These are phyloP conservation scores for Lomentospora prolificans DNA, from an alignment of 2,329 filamentous ascomycete genomes.

Conservation along the genomic window DNA sequence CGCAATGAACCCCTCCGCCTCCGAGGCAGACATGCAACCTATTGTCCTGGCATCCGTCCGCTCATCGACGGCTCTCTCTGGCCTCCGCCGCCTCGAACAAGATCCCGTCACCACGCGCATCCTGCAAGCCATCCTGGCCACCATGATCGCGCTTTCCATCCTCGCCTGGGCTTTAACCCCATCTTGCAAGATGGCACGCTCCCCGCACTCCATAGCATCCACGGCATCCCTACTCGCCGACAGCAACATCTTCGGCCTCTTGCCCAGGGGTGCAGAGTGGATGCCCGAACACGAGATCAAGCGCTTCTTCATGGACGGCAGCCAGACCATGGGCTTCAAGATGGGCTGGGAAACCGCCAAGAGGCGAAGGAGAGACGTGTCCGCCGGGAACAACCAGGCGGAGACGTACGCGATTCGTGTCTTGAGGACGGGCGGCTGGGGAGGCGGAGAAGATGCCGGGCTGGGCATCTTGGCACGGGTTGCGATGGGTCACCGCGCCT, in stretches of 20 bases:
- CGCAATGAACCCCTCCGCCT: conserved; percentile 9
- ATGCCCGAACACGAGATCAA: conserved; percentile 10
- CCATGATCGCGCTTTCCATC: conserved; percentile 18
- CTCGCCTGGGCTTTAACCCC: conserved; percentile 20
- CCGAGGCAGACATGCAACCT: conserved; percentile 6
- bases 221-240: conserved; percentile 25
- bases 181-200: conserved; percentile 19
- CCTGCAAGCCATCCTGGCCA: conserved; percentile 22
- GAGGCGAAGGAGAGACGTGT: neutral
- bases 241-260: conserved; percentile 21
- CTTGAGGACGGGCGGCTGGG: neutral
- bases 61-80: conserved; percentile 10
- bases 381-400: neutral
- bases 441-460: neutral
- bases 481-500: neutral
- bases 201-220: conserved; percentile 25
- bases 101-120: conserved; percentile 22
- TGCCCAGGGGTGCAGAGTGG: conserved; percentile 1
- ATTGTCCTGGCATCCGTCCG: conserved; percentile 11
- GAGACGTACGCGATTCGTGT: neutral
- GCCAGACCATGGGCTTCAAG: conserved; percentile 4
- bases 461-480: neutral
- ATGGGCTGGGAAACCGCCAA: neutral
- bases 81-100: conserved; percentile 16
- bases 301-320: conserved; percentile 3